Evolutionary conservation across 2,329 filamentous ascomycete genomes (phyloP), one percentile per base, ranked within the genome.

Genomic region (Calonectria honghensis): DNA sequence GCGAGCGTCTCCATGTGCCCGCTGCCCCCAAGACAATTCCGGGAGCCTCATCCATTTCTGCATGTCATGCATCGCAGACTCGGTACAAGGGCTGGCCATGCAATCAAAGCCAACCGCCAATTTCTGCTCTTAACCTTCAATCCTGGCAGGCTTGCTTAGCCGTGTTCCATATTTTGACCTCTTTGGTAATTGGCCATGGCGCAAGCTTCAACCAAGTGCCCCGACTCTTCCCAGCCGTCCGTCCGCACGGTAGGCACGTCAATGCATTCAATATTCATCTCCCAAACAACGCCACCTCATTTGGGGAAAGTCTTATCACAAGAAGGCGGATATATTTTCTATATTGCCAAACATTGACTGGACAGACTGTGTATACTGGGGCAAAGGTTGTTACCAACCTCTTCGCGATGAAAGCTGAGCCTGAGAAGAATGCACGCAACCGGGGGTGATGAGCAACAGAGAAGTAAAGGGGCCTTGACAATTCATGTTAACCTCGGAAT

Each of bases 231-330:
- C 51, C 13, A 9, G n/a, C 29, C 52, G 48, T 61, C 39, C 13
- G 66, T 64, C 73, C 29, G 41, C 51, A 66, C 52, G 68, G 24
- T 51, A 63, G 50, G 37, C 76, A 65, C 32, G 54, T 73, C 32
- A 39, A 76, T 70, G 39, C 59, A 35, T 52, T 66, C 70, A 71
- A 63, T 61, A 61, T 74, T 59, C 61, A 66, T 69, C 76, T 74
- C 71, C 51, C 65, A 61, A 50, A 61, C 57, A 51, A 64, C 45
- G 70, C 70, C 68, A 75, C 68, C 57, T 77, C 59, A 73, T 78
- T 67, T 72, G 48, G 37, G 39, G 48, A 45, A 39, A 59, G 54
- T 39, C 54, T 37, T 37, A 37, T 37, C 32, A 20, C 54, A 10
- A 35, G 11, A 3, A 72, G 32, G 31, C 41, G 37, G 41, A 41